These are phyloP conservation scores for Taphrina sp. DNA, from an alignment of 1,139 yeast genomes.

Conservation along the genomic window DNA sequence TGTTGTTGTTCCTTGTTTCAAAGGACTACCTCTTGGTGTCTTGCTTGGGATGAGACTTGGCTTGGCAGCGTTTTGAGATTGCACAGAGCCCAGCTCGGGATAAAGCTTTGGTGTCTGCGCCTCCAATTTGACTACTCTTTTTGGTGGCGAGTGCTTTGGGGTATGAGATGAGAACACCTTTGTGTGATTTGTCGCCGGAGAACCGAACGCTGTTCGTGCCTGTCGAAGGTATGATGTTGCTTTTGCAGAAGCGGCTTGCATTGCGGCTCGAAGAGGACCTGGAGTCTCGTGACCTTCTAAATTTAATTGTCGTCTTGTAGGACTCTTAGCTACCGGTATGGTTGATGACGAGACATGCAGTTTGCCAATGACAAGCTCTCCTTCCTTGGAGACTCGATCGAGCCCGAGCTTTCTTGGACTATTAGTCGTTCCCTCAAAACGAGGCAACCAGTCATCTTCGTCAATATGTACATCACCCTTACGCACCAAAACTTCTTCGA, in stretches of 20 bases:
- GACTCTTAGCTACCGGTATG: no score
- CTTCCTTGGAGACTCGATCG: no score
- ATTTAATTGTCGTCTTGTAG: no score
- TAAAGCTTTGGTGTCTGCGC: conserved; percentile 25
- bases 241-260: conserved; percentile 31
- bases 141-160: conserved; percentile 14
- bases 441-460: conserved; percentile 18
- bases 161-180: conserved; percentile 17
- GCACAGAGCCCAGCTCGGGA: conserved; percentile 1
- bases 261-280: conserved; percentile 22
- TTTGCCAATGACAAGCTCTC: no score
- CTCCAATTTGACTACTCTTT: conserved; percentile 5
- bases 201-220: conserved; percentile 31
- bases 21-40: conserved; percentile 2
- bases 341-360: no score
- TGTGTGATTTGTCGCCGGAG: conserved; percentile 21
- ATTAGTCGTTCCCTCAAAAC: background rate
- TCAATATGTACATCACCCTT: background rate
- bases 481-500: background rate
- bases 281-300: no score
- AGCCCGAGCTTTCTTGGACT: conserved; percentile 6
- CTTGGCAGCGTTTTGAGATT: background rate
- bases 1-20: background rate
- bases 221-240: conserved; percentile 26
- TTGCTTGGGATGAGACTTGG: conserved; percentile 23